Conservation (phyloP, 805 yeast genomes). For the Teunomyces gatunensis region DNA sequence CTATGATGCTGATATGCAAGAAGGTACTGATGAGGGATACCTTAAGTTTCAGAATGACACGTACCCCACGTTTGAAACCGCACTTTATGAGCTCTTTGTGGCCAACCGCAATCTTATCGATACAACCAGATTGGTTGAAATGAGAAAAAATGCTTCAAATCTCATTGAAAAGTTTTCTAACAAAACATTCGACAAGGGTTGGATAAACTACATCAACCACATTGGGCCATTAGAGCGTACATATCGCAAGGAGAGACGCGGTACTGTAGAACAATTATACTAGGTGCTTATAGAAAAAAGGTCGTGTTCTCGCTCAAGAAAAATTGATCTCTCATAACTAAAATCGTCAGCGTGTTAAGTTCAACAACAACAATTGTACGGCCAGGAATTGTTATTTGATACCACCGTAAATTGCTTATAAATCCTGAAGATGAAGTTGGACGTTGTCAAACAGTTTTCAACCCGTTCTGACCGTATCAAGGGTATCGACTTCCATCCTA, state of each 20-base stretch:
- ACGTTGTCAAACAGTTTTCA: constrained; percentile 71
- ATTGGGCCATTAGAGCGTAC: constrained; percentile 21
- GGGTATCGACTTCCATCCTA: constrained; percentile 96
- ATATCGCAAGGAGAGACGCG: constrained; percentile 25
- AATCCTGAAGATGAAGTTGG: constrained; percentile 34
- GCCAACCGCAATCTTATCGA: constrained; percentile 24
- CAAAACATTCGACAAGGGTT: constrained; percentile 48
- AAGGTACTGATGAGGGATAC: constrained; percentile 4
- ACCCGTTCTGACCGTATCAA: constrained; percentile 95
- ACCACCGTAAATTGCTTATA: constrained; percentile 2
- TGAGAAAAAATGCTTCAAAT: constrained; percentile 46
- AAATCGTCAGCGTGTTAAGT: constrained; percentile 15
- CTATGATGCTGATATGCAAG: constrained; percentile 22
- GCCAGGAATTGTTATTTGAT: constrained; percentile 3
- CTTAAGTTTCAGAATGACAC: constrained; percentile 6
- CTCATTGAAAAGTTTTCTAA: constrained; percentile 62
- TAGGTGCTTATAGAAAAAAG: constrained; percentile 7
- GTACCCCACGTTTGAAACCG: constrained; percentile 49
- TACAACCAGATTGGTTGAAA: constrained; percentile 33
- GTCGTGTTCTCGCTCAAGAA: constrained; percentile 8
- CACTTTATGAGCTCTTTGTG: constrained; percentile 44
- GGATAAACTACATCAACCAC: constrained; percentile 39
- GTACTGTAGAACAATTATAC: constrained; percentile 27
- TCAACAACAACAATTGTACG: constrained; percentile 5
- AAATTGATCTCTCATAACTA: constrained; percentile 1